These are phyloP conservation scores for Capronia americana DNA, from an alignment of 2,329 filamentous ascomycete species.

Conservation along the genomic window DNA sequence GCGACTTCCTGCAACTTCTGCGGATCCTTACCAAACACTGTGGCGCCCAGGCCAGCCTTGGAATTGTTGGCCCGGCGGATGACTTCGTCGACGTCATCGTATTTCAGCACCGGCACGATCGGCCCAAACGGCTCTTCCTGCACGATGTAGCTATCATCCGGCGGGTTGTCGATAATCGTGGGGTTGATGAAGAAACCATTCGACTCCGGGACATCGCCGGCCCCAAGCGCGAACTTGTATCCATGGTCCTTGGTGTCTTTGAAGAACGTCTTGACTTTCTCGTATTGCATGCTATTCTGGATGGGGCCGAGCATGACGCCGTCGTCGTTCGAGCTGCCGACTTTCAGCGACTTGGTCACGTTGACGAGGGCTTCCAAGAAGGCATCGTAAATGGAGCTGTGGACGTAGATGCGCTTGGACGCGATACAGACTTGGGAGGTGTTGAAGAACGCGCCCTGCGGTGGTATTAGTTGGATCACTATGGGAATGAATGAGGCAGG, in stretches of 20 bases:
- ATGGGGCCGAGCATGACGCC: conserved; percentile 65
- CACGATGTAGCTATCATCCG: conserved; percentile 40
- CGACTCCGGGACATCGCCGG: conserved; percentile 46
- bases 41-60: conserved; percentile 59
- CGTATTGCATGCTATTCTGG: conserved; percentile 70
- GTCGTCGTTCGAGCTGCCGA: conserved; percentile 45
- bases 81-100: conserved; percentile 55
- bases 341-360: conserved; percentile 40
- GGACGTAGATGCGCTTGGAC: conserved; percentile 64
- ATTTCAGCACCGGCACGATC: conserved; percentile 57
- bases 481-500: background rate
- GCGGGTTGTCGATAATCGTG: conserved; percentile 51
- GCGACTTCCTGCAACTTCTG: conserved; percentile 55
- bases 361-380: conserved; percentile 57
- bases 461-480: background rate
- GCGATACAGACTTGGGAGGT: conserved; percentile 63
- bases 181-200: conserved; percentile 60
- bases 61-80: conserved; percentile 57
- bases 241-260: conserved; percentile 61
- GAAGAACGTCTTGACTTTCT: conserved; percentile 63
- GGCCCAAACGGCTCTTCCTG: conserved; percentile 59
- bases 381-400: conserved; percentile 58
- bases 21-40: conserved; percentile 58
- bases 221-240: conserved; percentile 60
- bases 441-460: conserved; percentile 60